phyloP scores from a whole-genome alignment of 345 rosid species.

The Noccaea caerulescens region DNA sequence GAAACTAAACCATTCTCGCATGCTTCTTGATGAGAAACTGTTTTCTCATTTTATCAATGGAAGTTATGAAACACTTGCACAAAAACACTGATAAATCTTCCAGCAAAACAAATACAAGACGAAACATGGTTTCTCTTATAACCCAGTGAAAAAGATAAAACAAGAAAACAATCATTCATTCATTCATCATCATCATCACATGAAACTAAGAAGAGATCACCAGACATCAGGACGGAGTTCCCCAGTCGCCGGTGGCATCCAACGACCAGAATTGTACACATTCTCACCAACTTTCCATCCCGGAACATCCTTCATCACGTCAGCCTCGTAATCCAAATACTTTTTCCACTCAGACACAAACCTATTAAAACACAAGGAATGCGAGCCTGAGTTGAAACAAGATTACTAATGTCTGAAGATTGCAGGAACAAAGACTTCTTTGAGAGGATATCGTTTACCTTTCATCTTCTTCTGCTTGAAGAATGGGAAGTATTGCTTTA shows the following conservation, averaged over 20 bases:
- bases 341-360: conserved; percentile 97
- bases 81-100: conserved; percentile 22
- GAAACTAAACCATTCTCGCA: conserved; percentile 5
- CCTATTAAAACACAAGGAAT: conserved; percentile 44
- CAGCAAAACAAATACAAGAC: conserved; percentile 29
- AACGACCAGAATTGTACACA: conserved; percentile 90
- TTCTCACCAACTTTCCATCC: conserved; percentile 99
- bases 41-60: background rate
- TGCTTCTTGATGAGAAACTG: conserved; percentile 24
- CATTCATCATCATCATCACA: conserved; percentile 31
- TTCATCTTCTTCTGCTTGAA: conserved; percentile 99
- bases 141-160: conserved; percentile 3
- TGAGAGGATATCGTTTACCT: conserved; percentile 49
- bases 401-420: conserved; percentile 12
- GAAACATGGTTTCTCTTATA: conserved; percentile 36
- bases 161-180: conserved; percentile 30
- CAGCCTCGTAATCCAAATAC: conserved; percentile 97
- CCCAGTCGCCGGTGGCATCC: conserved; percentile 99
- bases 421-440: background rate
- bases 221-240: conserved; percentile 98
- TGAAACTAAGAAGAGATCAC: conserved; percentile 51
- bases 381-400: background rate
- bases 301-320: conserved; percentile 98
- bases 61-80: conserved; percentile 7
- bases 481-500: conserved; percentile 79